A percentile compares a stretch with the other conserved stretches of the same genome.
Conservation (phyloP, 345 rosid species). For the Bretschneidera sinensis region DNA sequence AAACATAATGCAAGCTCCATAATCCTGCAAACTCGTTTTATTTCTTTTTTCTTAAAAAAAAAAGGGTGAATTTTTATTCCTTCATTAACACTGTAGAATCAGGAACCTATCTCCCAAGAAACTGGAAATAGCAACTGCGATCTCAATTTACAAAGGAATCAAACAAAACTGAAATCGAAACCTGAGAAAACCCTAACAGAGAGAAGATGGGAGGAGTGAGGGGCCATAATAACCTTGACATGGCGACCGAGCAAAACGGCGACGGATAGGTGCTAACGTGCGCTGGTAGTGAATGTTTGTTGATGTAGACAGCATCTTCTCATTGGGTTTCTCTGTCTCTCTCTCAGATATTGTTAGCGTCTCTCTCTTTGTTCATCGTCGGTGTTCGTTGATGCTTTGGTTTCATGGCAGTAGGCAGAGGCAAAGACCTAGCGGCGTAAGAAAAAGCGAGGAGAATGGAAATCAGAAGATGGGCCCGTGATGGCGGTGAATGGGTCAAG, state of each 20-base stretch:
- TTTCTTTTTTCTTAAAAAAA: no score
- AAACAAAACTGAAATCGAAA: background rate
- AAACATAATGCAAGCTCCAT: no score
- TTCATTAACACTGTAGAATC: no score
- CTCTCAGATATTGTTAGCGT: background rate
- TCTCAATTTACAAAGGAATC: no score
- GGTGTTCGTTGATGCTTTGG: no score
- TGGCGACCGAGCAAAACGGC: background rate
- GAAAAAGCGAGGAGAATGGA: background rate
- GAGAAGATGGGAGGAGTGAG: background rate
- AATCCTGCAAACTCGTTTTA: background rate
- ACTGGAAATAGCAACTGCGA: background rate
- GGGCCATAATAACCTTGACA: background rate
- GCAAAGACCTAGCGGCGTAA: background rate
- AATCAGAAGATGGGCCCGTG: background rate
- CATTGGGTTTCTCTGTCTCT: background rate
- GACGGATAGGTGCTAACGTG: background rate
- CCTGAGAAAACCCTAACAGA: background rate
- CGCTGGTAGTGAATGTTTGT: background rate
- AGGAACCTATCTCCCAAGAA: background rate
- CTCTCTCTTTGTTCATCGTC: background rate
- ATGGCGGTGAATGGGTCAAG: no score
- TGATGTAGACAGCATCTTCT: background rate
- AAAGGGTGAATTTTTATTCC: no score
- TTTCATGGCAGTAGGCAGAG: no score